Base-by-base conservation (phyloP, 2,329 filamentous ascomycete genomes). In the Exserohilum rostratum region DNA sequence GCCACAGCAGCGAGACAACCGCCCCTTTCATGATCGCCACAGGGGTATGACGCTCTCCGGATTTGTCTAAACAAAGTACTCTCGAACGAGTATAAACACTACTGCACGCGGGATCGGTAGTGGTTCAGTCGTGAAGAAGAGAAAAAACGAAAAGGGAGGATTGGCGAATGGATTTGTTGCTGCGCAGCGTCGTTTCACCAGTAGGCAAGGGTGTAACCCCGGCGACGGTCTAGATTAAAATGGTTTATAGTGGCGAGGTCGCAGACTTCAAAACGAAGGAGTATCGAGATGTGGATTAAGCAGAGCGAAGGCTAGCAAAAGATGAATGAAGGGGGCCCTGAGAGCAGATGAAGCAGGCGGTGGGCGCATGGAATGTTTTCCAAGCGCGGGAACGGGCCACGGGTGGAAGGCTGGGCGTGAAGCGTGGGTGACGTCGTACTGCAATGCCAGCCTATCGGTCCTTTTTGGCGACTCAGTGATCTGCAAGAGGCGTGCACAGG, bases 11-110 rank as follows among this genome's bases (percentile, higher is more conserved):
- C 13, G 53, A 58, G 44, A 65, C 57, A 44, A 63, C 46, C 34
- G 55, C 60, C 40, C 38, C 50, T 57, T 58, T 70, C 66, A 68
- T 70, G 44, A 58, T 63, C 45, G 50, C 49, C 56, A 20, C 52
- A 51, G 52, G 52, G 52, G 31, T 50, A 44, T 15, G 37, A 38
- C 46, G 33, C 20, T 33, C 18, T 39, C 34, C 39, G 31, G 29
- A 12, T 47, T 25, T 29, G n/a, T 37, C 20, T 40, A n/a, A 38
- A 6, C 22, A n/a, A 37, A 25, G 22, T 10, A 17, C 2, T 43
- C 18, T 12, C 18, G 20, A 25, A 11, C 22, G 27, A 38, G 35
- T 20, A 10, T 20, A 33, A 17, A 13, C 18, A 18, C 22, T 45
- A 15, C 10, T 15, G 45, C 29, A 27, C 25, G 30, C 18, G 29